Evolutionary conservation across 2,329 filamentous ascomycete genomes (phyloP).

Genomic region (Claviceps sp.): DNA sequence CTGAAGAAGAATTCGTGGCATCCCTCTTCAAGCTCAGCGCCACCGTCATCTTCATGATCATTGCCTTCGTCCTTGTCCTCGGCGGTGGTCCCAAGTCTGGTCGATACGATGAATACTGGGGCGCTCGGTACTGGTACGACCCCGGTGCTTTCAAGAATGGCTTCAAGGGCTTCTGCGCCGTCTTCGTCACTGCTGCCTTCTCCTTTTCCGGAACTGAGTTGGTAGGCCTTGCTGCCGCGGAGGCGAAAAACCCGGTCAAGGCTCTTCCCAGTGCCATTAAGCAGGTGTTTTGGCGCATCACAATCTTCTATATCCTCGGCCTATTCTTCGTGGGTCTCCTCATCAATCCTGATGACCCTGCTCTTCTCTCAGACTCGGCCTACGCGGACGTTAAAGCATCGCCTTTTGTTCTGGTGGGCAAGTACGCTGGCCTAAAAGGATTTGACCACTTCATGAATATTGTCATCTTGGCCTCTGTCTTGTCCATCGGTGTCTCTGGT

Average conservation of each 20-base stretch:
- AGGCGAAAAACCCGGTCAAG: conserved; percentile 56
- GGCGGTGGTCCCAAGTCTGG: conserved; percentile 44
- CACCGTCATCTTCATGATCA: conserved; percentile 44
- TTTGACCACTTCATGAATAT: conserved; percentile 47
- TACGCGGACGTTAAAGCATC: conserved; percentile 28
- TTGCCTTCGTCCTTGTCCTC: conserved; percentile 44
- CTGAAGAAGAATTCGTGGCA: conserved; percentile 40
- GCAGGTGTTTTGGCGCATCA: conserved; percentile 54
- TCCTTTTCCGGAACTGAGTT: conserved; percentile 61
- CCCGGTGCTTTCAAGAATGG: conserved; percentile 53
- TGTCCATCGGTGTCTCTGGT: conserved; percentile 45
- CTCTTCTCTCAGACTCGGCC: conserved; percentile 31
- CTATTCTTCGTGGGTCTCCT: conserved; percentile 39
- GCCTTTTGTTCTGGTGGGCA: conserved; percentile 45
- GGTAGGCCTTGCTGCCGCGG: conserved; percentile 29
- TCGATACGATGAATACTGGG: conserved; percentile 31
- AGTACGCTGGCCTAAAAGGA: conserved; percentile 36
- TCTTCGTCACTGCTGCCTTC: conserved; percentile 62
- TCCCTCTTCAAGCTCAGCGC: conserved; percentile 39
- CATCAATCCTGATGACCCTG: conserved; percentile 29
- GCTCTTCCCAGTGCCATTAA: conserved; percentile 72
- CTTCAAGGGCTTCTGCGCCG: conserved; percentile 60
- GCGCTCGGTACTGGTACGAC: conserved; percentile 35
- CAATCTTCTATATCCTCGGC: conserved; percentile 40
- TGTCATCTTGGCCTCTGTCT: conserved; percentile 43